These are phyloP conservation scores for Pseudomassariella vexata DNA, from an alignment of 2,329 filamentous ascomycete species.

Conservation along the genomic window DNA sequence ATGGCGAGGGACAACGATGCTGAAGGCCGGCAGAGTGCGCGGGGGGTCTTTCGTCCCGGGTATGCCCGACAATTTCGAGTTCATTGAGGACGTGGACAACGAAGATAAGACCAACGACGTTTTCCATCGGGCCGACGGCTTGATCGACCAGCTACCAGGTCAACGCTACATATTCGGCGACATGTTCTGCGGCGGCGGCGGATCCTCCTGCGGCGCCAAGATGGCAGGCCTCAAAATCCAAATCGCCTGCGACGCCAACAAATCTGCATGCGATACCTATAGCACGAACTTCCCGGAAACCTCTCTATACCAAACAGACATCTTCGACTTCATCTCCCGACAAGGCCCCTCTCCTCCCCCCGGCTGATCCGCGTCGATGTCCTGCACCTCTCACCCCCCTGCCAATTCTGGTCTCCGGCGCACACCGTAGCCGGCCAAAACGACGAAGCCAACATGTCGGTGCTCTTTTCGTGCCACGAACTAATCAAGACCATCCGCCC, in stretches of 20 bases:
- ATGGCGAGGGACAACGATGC: too few species aligned
- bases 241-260: conserved; percentile 60
- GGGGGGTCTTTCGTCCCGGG: conserved; percentile 16
- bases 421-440: conserved; percentile 55
- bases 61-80: conserved; percentile 11
- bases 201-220: conserved; percentile 48
- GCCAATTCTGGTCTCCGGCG: conserved; percentile 68
- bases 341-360: too few species aligned
- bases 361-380: too few species aligned
- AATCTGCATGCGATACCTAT: conserved; percentile 52
- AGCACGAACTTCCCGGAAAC: conserved; percentile 49
- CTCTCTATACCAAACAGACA: conserved; percentile 39
- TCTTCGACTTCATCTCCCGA: conserved; percentile 42
- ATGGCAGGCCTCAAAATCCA: conserved; percentile 47
- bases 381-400: conserved; percentile 71
- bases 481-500: conserved; percentile 56
- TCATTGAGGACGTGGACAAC: conserved; percentile 7
- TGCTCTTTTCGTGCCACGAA: conserved; percentile 45
- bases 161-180: conserved; percentile 54
- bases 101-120: conserved; percentile 1
- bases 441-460: conserved; percentile 63
- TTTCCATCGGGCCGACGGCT: background rate
- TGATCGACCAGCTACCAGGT: conserved; percentile 15
- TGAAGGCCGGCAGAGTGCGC: conserved; percentile 18
- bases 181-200: conserved; percentile 58